A percentile compares a stretch with the other conserved stretches of the same genome.
Evolutionary conservation across 169 alveolate genomes (phyloP).

Genomic region (Plasmodium berghei): DNA sequence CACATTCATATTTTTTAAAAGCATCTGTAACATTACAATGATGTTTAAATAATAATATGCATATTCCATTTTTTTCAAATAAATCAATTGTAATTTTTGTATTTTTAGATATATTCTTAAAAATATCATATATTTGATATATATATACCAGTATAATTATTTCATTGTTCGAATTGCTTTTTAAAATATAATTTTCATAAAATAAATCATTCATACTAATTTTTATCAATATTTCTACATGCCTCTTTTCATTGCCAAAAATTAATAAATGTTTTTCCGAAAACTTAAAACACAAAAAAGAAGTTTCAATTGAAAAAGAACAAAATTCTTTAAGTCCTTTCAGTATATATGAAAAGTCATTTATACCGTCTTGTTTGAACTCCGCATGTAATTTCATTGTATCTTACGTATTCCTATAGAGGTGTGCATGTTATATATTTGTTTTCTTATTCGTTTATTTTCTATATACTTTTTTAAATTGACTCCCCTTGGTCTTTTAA

Average conservation of each 20-base stretch:
- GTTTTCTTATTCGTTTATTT: background rate
- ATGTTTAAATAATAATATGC: constrained; percentile 60
- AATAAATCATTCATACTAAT: constrained; percentile 73
- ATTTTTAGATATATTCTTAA: constrained; percentile 67
- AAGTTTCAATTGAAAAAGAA: constrained; percentile 50
- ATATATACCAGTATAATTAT: constrained; percentile 68
- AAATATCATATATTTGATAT: constrained; percentile 68
- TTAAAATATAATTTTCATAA: constrained; percentile 71
- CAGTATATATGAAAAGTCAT: constrained; percentile 46
- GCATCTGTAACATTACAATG: constrained; percentile 74
- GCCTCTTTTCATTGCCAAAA: constrained; percentile 70
- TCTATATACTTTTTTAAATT: background rate
- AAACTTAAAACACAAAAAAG: constrained; percentile 67
- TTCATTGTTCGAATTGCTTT: constrained; percentile 61
- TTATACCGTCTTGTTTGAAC: constrained; percentile 63
- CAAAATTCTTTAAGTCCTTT: constrained; percentile 67
- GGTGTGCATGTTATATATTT: background rate
- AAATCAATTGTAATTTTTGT: constrained; percentile 74
- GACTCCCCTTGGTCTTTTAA: background rate
- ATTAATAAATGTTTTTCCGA: constrained; percentile 65
- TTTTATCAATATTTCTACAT: constrained; percentile 73
- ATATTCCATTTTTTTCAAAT: constrained; percentile 73
- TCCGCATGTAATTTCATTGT: constrained; percentile 72
- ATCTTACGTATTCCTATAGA: background rate
- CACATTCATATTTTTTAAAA: constrained; percentile 69